Conservation (phyloP, 2,329 filamentous ascomycete genomes). For the Colletotrichum simmondsii region DNA sequence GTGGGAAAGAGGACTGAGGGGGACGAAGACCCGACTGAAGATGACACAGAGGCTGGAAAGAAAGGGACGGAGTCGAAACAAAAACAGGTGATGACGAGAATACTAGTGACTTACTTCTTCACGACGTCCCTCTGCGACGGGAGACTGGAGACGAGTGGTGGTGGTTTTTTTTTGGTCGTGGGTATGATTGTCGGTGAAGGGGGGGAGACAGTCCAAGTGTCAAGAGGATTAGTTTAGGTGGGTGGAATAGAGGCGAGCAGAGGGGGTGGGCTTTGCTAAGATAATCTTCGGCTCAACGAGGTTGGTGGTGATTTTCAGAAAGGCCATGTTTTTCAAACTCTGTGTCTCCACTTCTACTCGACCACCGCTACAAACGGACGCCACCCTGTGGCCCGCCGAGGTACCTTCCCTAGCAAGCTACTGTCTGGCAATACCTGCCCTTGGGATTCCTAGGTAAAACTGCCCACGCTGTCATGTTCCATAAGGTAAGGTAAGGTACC, state of each 20-base stretch:
- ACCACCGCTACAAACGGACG: slow-evolving; percentile 33
- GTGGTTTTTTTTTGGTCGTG: slow-evolving; percentile 11
- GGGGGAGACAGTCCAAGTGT: slow-evolving; percentile 32
- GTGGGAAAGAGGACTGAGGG: slow-evolving; percentile 12
- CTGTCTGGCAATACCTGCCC: not conserved
- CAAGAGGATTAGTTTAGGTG: slow-evolving; percentile 23
- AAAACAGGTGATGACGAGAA: slow-evolving; percentile 2
- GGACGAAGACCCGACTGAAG: slow-evolving; percentile 18
- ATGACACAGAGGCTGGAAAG: slow-evolving; percentile 21
- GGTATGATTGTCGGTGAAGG: slow-evolving; percentile 35
- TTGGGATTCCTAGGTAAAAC: not conserved
- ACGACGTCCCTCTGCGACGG: slow-evolving; percentile 28
- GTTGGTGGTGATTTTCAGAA: slow-evolving; percentile 41
- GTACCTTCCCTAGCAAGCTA: slow-evolving; percentile 9
- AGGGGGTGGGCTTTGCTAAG: slow-evolving; percentile 34
- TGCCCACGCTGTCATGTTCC: slow-evolving; percentile 7
- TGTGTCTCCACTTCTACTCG: slow-evolving; percentile 32
- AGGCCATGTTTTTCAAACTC: slow-evolving; percentile 36
- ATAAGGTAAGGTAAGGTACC: too few relatives aligned
- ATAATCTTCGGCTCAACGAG: slow-evolving; percentile 33
- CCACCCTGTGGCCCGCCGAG: slow-evolving; percentile 23
- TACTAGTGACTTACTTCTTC: slow-evolving; percentile 29
- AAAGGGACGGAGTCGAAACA: not conserved
- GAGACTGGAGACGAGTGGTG: slow-evolving; percentile 9
- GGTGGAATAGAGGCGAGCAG: slow-evolving; percentile 31